Evolutionary conservation across 2,329 filamentous ascomycete species (phyloP), one percentile per base, ranked within the genome.

Genomic region (Alternaria dauci): DNA sequence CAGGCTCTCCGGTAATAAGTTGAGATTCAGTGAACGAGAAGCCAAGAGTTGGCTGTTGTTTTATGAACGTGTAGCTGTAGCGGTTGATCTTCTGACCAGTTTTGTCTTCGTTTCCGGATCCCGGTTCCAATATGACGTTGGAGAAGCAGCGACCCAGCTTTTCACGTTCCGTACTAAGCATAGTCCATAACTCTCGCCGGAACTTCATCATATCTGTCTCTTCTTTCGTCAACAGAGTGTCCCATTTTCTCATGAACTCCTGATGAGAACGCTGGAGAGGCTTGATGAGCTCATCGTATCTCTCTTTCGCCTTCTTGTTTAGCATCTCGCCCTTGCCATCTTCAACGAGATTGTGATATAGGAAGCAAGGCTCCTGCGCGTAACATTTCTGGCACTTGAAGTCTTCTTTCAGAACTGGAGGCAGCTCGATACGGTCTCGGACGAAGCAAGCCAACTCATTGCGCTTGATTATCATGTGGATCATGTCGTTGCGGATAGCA

Each of bases 401-500:
- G 60, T 92, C 88, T 73, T 89, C 92, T 74, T 90, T 91, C 57
- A 96, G 85, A 89, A 99, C 95, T 0, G 90, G 88, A 1, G 95
- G 95, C 26, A 99, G 84, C 62, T 93, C 88, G 64, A 91, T 89
- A 59, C 92, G 88, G 73, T 96, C 90, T 58, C 93, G 89, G 42
- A 97, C 88, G 73, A 92, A 93, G 68, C 90, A 91, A 3, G 94
- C 93, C 18, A 99, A 83, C 67, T 93, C 88, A 72, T 99, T 99
- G 53, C 95, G 90, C 78, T 97, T 91, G 83, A 98, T 94, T 60
- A 99, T 91, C 93, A 99, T 97, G 70, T 97, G 93, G 38, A 93
- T 89, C 52, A 99, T 87, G 76, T 99, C 95, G 68, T 93, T 90
- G 38, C 92, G 88, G 59, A 98, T 86, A 7, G 92, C 89, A 3